Evolutionary conservation across 2,329 filamentous ascomycete genomes (phyloP), one percentile per base, ranked within the genome.

Genomic region (Cladorrhinum sp.): DNA sequence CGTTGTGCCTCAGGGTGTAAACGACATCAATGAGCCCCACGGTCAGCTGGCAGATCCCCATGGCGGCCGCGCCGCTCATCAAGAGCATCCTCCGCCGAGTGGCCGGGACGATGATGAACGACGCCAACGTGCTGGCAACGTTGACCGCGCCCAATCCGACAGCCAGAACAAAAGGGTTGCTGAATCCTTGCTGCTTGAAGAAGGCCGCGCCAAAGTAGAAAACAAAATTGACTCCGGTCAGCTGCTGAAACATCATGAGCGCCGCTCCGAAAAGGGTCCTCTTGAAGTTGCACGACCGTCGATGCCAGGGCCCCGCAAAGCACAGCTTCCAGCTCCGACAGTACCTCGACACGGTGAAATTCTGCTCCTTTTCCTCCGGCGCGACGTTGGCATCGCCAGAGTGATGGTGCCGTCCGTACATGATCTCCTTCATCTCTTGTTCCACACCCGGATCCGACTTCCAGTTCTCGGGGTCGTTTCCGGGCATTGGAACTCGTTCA

Each of bases 91-190:
- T 83, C 16, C 88, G 83, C 33, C 87, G 87, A 58, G 81, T 86
- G 62, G 80, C 81, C 68, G 89, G 86, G 1, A 90, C 86, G 23
- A 90, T 78, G 64, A 84, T 90, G 6, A 91, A 77, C 33, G 86
- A 87, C 21, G 80, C 79, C 64, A 89, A 83, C 8, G 87, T 89
- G 71, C 82, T 83, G 61, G 77, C 79, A 6, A 90, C 86, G 66
- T 91, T 91, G 64, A 90, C 86, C 3, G 81, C 83, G n/a, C 80
- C 80, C 1, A 89, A 78, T 61, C 90, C 89, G 70, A 90, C 84
- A 67, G 87, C 85, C 0, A 84, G 87, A 60, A 86, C 76, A 66
- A 86, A 87, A n/a, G 84, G 83, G 72, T 91, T 86, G 1, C 80
- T 72, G 49, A 91, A 79, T 62, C 86, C 87, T 2, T 87, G 85